Evolutionary conservation across 768 basidiomycete genomes (phyloP), one percentile per base, ranked within the genome.

Genomic region (Hypsizygus marmoreus): DNA sequence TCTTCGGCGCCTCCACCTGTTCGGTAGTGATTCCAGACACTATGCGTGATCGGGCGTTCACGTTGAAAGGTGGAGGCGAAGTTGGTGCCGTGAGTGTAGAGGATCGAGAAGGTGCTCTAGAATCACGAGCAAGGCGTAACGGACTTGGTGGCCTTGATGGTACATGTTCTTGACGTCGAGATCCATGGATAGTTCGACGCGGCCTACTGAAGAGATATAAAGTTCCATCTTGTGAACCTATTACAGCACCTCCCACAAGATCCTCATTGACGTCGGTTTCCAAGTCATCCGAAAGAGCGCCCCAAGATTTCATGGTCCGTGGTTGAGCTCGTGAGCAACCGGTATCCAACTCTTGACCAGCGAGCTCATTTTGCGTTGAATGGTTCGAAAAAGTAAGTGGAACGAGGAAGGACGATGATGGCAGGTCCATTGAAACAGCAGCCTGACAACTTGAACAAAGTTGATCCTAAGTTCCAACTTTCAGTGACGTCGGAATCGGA

Each of bases 1-100:
- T 88, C 66, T 79, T 88, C 0, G 87, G 81, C 0, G 89, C 90
- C 60, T 91, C 86, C 0, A 79, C 87, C 48, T 78, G 77, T 49
- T 88, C 85, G 7, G 70, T 70, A 6, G 81, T 87, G 4, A 92
- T 67, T 9, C 81, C 84, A n/a, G 88, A 86, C 1, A 88, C 85
- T 4, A 85, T 76, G 4, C 79, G 74, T 13, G 86, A 76, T 40
- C 81, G 77, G 20, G 75, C 66, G n/a, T 76, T 65, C 9, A 83
- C 64, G 28, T 70, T 70, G 59, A 86, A 83, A 4, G 80, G 77
- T 7, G 74, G 50, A 1, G 75, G 68, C 6, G 72, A 71, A 2
- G 74, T 75, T 4, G 59, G 44, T 2, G 72, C 66, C n/a, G 73
- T n/a, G n/a, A n/a, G 70, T 8, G 72, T 70, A 6, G 60, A 55